Percentiles rank a stretch among this genome's conserved stretches.
These are phyloP conservation scores for Eimeria sp. DNA, from an alignment of 169 alveolate genomes.

Conservation along the genomic window DNA sequence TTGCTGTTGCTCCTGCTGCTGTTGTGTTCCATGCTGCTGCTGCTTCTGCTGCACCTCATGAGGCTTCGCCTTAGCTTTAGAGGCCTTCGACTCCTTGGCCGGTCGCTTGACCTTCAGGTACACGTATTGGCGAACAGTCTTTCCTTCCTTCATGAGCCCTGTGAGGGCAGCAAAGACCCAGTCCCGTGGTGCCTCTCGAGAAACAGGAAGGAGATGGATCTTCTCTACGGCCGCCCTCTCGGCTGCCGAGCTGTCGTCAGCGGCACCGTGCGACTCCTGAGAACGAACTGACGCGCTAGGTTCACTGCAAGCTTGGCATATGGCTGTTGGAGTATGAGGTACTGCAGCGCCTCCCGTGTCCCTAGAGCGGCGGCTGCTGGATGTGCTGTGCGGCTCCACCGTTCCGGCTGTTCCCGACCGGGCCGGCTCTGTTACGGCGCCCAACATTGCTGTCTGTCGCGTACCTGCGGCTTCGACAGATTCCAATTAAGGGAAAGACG, in stretches of 20 bases:
- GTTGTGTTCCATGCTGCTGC: not conserved
- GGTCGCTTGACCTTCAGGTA: slow-evolving; percentile 62
- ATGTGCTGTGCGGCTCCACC: not conserved
- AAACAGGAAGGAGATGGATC: slow-evolving; percentile 58
- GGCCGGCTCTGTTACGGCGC: not conserved
- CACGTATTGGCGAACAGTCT: slow-evolving; percentile 53
- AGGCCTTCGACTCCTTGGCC: slow-evolving; percentile 5
- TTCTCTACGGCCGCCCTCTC: slow-evolving; percentile 68
- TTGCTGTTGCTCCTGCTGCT: not conserved
- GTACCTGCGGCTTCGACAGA: not conserved
- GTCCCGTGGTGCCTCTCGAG: slow-evolving; percentile 48
- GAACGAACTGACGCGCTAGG: not conserved
- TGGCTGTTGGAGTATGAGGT: not conserved
- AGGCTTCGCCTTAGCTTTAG: not conserved
- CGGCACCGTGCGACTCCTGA: not conserved
- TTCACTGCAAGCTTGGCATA: not conserved
- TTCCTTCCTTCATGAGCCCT: slow-evolving; percentile 52
- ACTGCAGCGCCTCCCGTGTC: not conserved
- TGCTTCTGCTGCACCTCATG: not conserved
- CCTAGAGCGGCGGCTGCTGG: not conserved
- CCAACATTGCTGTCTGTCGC: not conserved
- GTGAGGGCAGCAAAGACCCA: slow-evolving; percentile 67
- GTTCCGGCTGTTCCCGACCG: not conserved
- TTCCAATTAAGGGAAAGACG: no score
- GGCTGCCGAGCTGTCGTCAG: not conserved